Evolutionary conservation across 2,329 filamentous ascomycete genomes (phyloP).

Genomic region (Ophiostoma himal-ulmi): DNA sequence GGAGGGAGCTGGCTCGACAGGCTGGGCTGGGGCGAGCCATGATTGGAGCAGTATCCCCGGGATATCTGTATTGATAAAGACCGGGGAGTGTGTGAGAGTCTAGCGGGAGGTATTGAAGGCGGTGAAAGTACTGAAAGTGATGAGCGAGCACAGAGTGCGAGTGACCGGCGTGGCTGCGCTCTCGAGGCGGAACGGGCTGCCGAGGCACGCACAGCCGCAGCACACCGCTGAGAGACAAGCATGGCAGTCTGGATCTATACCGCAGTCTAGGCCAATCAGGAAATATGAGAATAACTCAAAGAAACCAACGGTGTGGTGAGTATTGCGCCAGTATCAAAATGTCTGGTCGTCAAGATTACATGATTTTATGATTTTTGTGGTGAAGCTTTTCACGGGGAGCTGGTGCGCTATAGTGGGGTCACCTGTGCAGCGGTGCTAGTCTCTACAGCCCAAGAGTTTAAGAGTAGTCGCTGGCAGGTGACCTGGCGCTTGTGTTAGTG

Average conservation of each 20-base stretch:
- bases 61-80: background rate
- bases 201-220: conserved; percentile 23
- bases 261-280: background rate
- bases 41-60: conserved; percentile 32
- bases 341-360: background rate
- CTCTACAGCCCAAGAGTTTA: background rate
- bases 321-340: background rate
- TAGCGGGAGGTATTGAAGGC: background rate
- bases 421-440: background rate
- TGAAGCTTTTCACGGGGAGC: conserved; percentile 11
- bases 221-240: conserved; percentile 28
- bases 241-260: conserved; percentile 24
- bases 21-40: conserved; percentile 28
- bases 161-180: background rate
- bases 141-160: background rate
- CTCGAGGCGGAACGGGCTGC: background rate
- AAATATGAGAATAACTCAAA: background rate
- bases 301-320: background rate
- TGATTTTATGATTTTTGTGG: background rate
- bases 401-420: background rate
- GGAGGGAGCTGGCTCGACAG: conserved; percentile 28
- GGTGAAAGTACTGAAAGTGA: conserved; percentile 15
- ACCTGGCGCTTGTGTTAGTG: conserved; percentile 6
- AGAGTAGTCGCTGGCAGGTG: background rate
- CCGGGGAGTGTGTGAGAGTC: background rate